phyloP scores from a whole-genome alignment of 768 basidiomycete species.

The Roridomyces roridus region DNA sequence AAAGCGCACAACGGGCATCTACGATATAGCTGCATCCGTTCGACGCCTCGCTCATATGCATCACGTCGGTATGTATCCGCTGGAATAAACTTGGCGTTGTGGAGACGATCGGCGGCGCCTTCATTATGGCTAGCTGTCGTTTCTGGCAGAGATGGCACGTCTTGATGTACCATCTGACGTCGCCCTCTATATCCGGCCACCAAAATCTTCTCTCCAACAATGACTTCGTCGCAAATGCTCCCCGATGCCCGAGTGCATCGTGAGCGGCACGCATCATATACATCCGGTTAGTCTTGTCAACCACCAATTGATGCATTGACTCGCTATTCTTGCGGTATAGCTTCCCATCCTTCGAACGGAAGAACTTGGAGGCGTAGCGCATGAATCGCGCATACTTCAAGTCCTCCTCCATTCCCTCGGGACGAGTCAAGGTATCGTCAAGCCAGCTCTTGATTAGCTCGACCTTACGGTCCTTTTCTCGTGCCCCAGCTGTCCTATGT shows the following conservation, averaged over 20 bases:
- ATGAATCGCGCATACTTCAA: background rate
- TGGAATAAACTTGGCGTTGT: constrained; percentile 32
- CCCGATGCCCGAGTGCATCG: constrained; percentile 25
- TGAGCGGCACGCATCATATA: constrained; percentile 21
- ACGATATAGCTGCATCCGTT: constrained; percentile 30
- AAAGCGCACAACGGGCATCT: constrained; percentile 32
- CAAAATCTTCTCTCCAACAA: constrained; percentile 25
- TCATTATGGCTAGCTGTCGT: constrained; percentile 24
- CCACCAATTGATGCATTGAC: constrained; percentile 1
- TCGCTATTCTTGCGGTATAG: background rate
- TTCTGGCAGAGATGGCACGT: constrained; percentile 41
- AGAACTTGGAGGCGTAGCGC: background rate
- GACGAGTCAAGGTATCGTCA: background rate
- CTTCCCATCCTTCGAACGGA: background rate
- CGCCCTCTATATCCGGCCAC: constrained; percentile 28
- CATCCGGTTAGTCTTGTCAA: constrained; percentile 8
- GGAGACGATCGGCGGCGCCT: constrained; percentile 35
- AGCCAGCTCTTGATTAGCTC: background rate
- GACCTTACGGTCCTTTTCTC: background rate
- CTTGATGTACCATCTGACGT: constrained; percentile 37
- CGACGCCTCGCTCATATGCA: constrained; percentile 30
- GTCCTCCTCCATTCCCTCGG: background rate
- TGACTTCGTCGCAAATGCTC: constrained; percentile 4
- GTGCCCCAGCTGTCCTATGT: background rate
- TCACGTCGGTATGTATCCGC: constrained; percentile 33